Evolutionary conservation across 2,329 filamentous ascomycete species (phyloP), one percentile per base, ranked within the genome.

Genomic region (Sporothrix pseudoabietina): DNA sequence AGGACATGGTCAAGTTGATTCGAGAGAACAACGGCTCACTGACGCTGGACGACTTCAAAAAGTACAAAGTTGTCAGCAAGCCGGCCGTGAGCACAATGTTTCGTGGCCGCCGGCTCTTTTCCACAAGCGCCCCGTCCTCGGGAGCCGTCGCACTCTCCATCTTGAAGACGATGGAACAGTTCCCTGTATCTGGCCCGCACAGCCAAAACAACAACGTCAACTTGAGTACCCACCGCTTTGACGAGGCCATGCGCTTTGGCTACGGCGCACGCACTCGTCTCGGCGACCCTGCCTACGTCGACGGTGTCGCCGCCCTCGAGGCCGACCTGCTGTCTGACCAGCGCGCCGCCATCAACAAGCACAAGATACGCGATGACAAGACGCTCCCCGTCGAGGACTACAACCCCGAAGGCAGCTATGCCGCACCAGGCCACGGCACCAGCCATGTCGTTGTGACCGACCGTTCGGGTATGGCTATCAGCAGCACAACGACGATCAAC

Each of bases 161-260:
- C 2, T 84, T 98, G 78, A 97, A 97, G 79, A 94, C 91, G 44
- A 87, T 98, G 81, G 91, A 95, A 80, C 91, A 92, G 22, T 97
- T 97, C 92, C 80, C 82, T 85, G 3, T 81, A 83, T 39, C 66
- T 16, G 19, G 47, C 2, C 66, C 19, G 6, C 47, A 10, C n/a
- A 52, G 84, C 90, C 22, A 35, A 74, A 81, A 12, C 19, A 63
- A 69, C 26, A 83, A 87, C 59, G 80, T 81, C 26, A 90, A 93
- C 77, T 83, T 97, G 0, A 93, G 90, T 52, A 91, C 91, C 0
- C 96, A 98, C 81, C 89, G 92, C 16, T 87, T 97, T 76, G 89
- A 94, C 78, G 96, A 98, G 84, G 92, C 94, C 14, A 93, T 97
- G 83, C 88, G 94, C 30, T 98, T 97, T 80, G 94, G 89, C 2